These are phyloP conservation scores for Sarocladium brachiariae DNA, from an alignment of 2,329 filamentous ascomycete species.

Conservation along the genomic window DNA sequence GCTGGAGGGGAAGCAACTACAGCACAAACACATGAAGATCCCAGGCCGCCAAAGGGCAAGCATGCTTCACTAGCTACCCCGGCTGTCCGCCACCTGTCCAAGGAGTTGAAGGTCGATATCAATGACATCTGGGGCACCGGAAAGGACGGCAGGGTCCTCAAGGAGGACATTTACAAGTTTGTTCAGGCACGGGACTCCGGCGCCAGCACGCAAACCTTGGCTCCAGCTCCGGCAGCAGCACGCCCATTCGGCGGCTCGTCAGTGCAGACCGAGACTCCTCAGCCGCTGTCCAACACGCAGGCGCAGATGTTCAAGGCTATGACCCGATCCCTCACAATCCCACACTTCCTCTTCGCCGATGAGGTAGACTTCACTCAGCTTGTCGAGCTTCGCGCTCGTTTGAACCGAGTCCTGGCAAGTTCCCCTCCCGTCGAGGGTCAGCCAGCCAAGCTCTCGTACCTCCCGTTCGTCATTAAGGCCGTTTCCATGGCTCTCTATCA, in stretches of 20 bases:
- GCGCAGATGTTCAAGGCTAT: slow-evolving; percentile 96
- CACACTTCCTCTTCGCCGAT: slow-evolving; percentile 93
- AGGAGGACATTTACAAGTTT: slow-evolving; percentile 81
- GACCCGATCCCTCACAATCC: slow-evolving; percentile 85
- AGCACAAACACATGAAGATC: slow-evolving; percentile 10
- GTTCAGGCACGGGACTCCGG: slow-evolving; percentile 43
- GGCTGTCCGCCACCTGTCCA: slow-evolving; percentile 81
- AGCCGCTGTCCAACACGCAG: slow-evolving; percentile 71
- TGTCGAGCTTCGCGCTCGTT: slow-evolving; percentile 61
- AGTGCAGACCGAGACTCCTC: slow-evolving; percentile 59
- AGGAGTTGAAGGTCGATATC: slow-evolving; percentile 73
- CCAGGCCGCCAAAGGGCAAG: slow-evolving; percentile 41
- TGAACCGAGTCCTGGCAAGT: slow-evolving; percentile 58
- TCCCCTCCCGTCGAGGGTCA: slow-evolving; percentile 36
- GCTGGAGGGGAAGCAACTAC: slow-evolving; percentile 7
- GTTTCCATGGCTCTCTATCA: slow-evolving; percentile 76
- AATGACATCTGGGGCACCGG: slow-evolving; percentile 75
- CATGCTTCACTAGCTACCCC: slow-evolving; percentile 78
- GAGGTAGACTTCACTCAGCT: slow-evolving; percentile 77
- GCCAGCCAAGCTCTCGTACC: slow-evolving; percentile 69
- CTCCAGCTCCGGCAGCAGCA: slow-evolving; percentile 18
- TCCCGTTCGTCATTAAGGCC: slow-evolving; percentile 95
- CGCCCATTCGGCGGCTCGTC: slow-evolving; percentile 22
- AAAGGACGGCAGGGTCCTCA: slow-evolving; percentile 82
- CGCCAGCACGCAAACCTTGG: slow-evolving; percentile 18